These are phyloP conservation scores for Talaromyces marneffei DNA, from an alignment of 2,329 filamentous ascomycete species.

Conservation along the genomic window DNA sequence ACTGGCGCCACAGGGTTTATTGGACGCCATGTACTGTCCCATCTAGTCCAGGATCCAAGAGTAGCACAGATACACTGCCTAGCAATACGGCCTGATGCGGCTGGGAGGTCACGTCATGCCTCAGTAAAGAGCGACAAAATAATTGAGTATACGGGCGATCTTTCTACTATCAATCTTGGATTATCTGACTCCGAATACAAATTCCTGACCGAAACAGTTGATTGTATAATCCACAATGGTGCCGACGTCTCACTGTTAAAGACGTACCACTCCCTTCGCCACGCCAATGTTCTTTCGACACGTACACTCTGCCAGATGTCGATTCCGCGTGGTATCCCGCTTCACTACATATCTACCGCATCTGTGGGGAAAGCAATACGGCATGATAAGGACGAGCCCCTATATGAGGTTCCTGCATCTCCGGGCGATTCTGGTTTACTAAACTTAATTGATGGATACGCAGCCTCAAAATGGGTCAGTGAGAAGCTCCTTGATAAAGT, in stretches of 20 bases:
- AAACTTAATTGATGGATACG: constrained; percentile 29
- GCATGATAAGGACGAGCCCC: background rate
- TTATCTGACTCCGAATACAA: background rate
- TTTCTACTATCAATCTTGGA: constrained; percentile 34
- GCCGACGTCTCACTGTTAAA: constrained; percentile 34
- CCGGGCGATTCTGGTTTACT: constrained; percentile 10
- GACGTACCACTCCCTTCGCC: constrained; percentile 23
- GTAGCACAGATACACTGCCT: constrained; percentile 42
- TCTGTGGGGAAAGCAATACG: constrained; percentile 9
- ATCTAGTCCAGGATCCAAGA: constrained; percentile 27
- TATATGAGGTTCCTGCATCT: constrained; percentile 16
- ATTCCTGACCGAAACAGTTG: constrained; percentile 26
- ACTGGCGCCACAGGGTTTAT: constrained; percentile 36
- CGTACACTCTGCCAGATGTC: constrained; percentile 20
- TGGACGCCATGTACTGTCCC: constrained; percentile 32
- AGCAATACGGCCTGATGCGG: constrained; percentile 24
- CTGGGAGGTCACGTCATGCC: background rate
- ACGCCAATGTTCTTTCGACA: constrained; percentile 24
- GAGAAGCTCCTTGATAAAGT: constrained; percentile 33
- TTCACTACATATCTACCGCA: constrained; percentile 30
- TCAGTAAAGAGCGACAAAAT: constrained; percentile 26
- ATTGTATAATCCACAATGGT: constrained; percentile 52
- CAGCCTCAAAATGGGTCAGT: constrained; percentile 36
- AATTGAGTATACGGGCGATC: constrained; percentile 33
- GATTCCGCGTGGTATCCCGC: constrained; percentile 19